A percentile compares a stretch with the other conserved stretches of the same genome.
Evolutionary conservation across 139 green algal genomes (phyloP).

Genomic region (Mychonastes homosphaera): DNA sequence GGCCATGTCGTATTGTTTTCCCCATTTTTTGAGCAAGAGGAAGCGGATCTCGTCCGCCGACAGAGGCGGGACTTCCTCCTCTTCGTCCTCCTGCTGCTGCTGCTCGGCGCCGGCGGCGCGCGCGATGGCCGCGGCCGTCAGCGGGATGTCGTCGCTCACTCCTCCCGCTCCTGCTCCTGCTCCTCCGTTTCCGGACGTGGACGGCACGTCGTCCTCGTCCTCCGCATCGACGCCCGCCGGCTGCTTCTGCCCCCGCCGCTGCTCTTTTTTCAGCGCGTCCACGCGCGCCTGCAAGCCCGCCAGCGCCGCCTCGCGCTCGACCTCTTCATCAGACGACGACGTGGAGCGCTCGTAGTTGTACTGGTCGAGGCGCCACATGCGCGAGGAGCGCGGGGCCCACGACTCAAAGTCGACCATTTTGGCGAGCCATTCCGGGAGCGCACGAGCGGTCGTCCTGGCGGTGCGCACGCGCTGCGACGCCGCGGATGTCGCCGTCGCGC

Average conservation of each 20-base stretch:
- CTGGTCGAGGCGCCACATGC: constrained; percentile 23
- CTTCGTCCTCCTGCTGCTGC: too few species aligned
- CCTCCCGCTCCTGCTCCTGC: too few species aligned
- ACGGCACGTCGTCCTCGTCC: not conserved
- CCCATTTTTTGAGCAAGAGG: constrained; percentile 34
- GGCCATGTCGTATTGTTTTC: constrained; percentile 39
- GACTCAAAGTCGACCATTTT: constrained; percentile 15
- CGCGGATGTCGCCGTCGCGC: too few species aligned
- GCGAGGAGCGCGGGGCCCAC: constrained; percentile 21
- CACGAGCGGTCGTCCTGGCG: not conserved
- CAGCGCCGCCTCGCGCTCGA: not conserved
- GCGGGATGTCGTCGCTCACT: too few species aligned
- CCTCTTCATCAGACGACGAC: constrained; percentile 5
- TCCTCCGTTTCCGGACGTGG: too few species aligned
- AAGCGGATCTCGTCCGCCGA: constrained; percentile 29
- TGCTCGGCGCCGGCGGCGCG: too few species aligned
- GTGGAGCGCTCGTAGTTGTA: constrained; percentile 17
- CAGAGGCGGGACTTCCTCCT: too few species aligned
- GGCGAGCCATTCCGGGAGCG: constrained; percentile 11
- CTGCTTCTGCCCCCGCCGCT: not conserved
- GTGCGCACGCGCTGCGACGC: too few species aligned
- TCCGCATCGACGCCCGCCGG: not conserved
- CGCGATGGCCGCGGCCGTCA: too few species aligned
- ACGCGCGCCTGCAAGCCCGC: not conserved
- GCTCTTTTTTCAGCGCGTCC: not conserved